Percentiles rank a stretch among this genome's conserved stretches.
phyloP scores from a whole-genome alignment of 2,329 filamentous ascomycete genomes.

The Aspergillus sp. region DNA sequence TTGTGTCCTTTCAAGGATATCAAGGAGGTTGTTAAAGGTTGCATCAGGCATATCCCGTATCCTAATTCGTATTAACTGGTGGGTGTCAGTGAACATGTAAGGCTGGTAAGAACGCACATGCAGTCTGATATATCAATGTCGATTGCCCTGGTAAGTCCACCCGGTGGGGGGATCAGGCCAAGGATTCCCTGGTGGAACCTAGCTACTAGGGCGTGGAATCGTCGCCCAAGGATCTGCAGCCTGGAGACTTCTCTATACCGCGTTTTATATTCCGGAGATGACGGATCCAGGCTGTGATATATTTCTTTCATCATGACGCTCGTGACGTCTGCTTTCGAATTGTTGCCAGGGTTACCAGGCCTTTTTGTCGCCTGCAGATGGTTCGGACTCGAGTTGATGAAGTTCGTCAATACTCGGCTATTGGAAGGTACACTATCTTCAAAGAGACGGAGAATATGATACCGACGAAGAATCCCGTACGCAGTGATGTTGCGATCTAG shows the following conservation, averaged over 20 bases:
- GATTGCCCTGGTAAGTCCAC: background rate
- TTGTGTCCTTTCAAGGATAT: background rate
- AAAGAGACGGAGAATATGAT: background rate
- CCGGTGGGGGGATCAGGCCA: background rate
- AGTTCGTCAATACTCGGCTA: background rate
- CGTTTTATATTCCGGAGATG: background rate
- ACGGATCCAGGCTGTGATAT: background rate
- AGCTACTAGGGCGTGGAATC: background rate
- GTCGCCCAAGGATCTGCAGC: background rate
- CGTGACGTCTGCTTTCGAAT: background rate
- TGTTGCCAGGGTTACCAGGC: background rate
- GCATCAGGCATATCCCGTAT: background rate
- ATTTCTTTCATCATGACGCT: background rate
- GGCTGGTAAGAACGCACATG: background rate
- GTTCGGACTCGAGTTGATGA: background rate
- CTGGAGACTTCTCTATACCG: background rate
- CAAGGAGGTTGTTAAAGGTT: background rate
- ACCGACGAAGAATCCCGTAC: background rate
- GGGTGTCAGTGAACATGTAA: background rate
- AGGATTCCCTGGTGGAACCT: background rate
- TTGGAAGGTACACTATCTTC: background rate
- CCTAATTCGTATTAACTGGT: background rate
- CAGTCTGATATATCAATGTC: background rate
- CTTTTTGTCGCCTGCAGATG: background rate
- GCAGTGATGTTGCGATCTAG: background rate